Conservation (phyloP, 108 stramenopile species). For the Discostella pseudostelligera region DNA sequence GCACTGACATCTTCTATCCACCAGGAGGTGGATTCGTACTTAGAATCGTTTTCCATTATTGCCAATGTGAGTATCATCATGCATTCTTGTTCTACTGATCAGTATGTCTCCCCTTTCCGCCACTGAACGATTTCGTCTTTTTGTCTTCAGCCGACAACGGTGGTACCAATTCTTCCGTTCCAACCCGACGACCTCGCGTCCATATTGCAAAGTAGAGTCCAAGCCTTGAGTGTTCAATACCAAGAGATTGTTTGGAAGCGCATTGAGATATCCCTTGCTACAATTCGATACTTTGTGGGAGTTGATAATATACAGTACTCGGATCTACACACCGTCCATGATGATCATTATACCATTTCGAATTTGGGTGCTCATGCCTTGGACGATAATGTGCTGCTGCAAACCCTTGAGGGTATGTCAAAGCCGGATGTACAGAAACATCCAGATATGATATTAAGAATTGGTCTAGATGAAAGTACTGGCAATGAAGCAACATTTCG, state of each 20-base stretch:
- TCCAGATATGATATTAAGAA: conserved; percentile 18
- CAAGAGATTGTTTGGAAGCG: conserved; percentile 27
- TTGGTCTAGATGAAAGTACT: conserved; percentile 19
- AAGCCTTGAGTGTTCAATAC: conserved; percentile 17
- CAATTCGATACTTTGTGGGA: conserved; percentile 23
- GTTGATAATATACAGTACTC: conserved; percentile 38
- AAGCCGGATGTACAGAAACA: conserved; percentile 8
- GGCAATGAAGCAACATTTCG: conserved; percentile 13
- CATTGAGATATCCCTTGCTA: conserved; percentile 33
- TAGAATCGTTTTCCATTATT: conserved; percentile 12
- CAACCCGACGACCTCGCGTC: conserved; percentile 34
- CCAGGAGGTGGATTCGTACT: conserved; percentile 33
- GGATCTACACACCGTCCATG: conserved; percentile 14
- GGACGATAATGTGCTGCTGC: conserved; percentile 15
- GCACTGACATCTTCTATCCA: conserved; percentile 20
- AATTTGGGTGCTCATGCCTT: conserved; percentile 27
- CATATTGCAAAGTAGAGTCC: conserved; percentile 20
- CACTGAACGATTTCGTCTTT: neutral
- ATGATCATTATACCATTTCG: conserved; percentile 21
- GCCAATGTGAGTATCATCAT: conserved; percentile 29
- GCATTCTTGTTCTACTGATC: neutral
- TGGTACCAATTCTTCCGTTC: conserved; percentile 40
- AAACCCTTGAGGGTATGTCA: conserved; percentile 15
- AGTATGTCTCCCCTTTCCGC: neutral
- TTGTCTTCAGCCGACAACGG: conserved; percentile 20